Evolutionary conservation across 2,329 filamentous ascomycete species (phyloP).

Genomic region (Drechslera avenae): DNA sequence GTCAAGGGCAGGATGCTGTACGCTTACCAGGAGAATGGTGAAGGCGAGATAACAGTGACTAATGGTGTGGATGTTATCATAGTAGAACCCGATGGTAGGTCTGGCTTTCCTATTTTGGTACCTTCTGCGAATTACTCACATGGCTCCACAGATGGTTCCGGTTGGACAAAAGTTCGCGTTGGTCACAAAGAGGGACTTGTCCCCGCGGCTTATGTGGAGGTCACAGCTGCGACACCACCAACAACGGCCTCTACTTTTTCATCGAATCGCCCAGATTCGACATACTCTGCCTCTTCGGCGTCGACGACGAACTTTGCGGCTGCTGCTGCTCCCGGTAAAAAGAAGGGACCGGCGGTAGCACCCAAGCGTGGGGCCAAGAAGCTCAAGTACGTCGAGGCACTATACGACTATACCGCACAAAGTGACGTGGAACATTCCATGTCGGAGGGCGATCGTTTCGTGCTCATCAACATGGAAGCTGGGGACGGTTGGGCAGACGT

Average conservation of each 20-base stretch:
- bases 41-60: constrained; percentile 79
- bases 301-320: constrained; percentile 62
- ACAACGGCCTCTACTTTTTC: constrained; percentile 37
- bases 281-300: constrained; percentile 77
- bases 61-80: constrained; percentile 80
- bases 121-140: constrained; percentile 23
- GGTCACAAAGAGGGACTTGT: constrained; percentile 82
- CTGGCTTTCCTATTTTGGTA: constrained; percentile 21
- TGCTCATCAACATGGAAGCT: constrained; percentile 82
- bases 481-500: constrained; percentile 98
- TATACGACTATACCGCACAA: constrained; percentile 90
- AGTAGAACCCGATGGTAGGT: constrained; percentile 85
- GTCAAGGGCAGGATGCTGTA: constrained; percentile 89
- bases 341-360: constrained; percentile 89
- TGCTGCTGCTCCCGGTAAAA: constrained; percentile 61
- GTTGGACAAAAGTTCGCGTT: constrained; percentile 84
- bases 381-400: constrained; percentile 85
- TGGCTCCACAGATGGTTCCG: constrained; percentile 72
- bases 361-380: constrained; percentile 92
- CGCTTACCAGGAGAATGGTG: constrained; percentile 76
- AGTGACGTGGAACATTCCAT: constrained; percentile 89
- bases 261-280: constrained; percentile 59
- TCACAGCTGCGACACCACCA: constrained; percentile 53
- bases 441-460: constrained; percentile 87
- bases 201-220: constrained; percentile 82